These are phyloP conservation scores for Juncus effusus DNA, from an alignment of 176 grass and related monocot species.

Conservation along the genomic window DNA sequence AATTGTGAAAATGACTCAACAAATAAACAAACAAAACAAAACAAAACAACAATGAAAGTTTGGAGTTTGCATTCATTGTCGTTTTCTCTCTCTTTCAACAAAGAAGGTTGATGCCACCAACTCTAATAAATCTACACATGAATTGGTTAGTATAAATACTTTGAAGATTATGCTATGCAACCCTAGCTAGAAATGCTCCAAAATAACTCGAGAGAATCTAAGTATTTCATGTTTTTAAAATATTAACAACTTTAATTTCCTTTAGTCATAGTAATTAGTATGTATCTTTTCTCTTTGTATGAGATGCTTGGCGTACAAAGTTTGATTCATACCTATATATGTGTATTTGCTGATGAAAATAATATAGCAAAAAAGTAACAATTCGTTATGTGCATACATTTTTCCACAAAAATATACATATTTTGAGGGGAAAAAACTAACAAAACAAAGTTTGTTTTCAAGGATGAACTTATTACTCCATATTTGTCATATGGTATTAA, in stretches of 20 bases:
- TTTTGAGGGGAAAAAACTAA: too few relatives aligned
- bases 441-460: too few relatives aligned
- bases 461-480: neutral
- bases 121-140: constrained; percentile 18
- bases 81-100: constrained; percentile 13
- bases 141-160: constrained; percentile 17
- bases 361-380: neutral
- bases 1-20: constrained; percentile 5
- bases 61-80: constrained; percentile 21
- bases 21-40: neutral
- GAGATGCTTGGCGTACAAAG: too few relatives aligned
- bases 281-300: neutral
- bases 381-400: too few relatives aligned
- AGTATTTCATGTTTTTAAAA: neutral
- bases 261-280: neutral
- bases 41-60: constrained; percentile 19
- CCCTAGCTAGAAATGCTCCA: constrained; percentile 1
- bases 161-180: neutral
- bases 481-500: neutral
- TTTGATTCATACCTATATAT: too few relatives aligned
- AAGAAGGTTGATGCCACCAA: constrained; percentile 29
- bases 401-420: neutral
- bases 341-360: neutral
- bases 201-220: neutral
- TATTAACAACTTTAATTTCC: neutral